A percentile compares a stretch with the other conserved stretches of the same genome.
Evolutionary conservation across 1,284 basidiomycete species (phyloP).

Genomic region (Dichomitus squalens): DNA sequence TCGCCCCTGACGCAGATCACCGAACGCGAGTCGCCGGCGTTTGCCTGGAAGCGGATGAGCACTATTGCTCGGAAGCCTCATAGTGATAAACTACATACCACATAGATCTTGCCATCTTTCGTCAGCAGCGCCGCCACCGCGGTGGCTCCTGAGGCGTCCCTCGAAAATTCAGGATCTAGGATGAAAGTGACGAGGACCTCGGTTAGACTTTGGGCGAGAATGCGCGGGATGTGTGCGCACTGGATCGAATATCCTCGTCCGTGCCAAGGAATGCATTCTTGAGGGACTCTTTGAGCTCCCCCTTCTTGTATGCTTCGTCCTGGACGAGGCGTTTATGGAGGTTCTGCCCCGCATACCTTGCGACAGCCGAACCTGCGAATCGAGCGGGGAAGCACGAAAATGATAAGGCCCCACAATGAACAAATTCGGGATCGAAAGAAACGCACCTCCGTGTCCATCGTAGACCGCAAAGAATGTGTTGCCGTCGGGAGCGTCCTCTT

Average conservation of each 20-base stretch:
- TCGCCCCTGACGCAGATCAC: slow-evolving; percentile 88
- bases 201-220: slow-evolving; percentile 15
- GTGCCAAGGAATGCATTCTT: slow-evolving; percentile 92
- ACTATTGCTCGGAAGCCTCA: not conserved
- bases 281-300: slow-evolving; percentile 77
- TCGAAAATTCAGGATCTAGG: slow-evolving; percentile 81
- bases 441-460: slow-evolving; percentile 94
- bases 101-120: slow-evolving; percentile 76
- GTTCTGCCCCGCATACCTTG: slow-evolving; percentile 89
- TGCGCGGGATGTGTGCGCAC: slow-evolving; percentile 46
- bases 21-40: slow-evolving; percentile 95
- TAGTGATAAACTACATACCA: slow-evolving; percentile 50
- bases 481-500: slow-evolving; percentile 48
- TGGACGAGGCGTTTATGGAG: slow-evolving; percentile 81
- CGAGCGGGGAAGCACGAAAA: not conserved
- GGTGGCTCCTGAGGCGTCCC: slow-evolving; percentile 96
- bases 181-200: slow-evolving; percentile 8
- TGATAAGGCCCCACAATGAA: slow-evolving; percentile 4
- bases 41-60: slow-evolving; percentile 65
- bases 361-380: slow-evolving; percentile 78
- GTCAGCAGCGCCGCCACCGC: slow-evolving; percentile 91
- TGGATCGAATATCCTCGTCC: slow-evolving; percentile 90
- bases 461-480: slow-evolving; percentile 96
- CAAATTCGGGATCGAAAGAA: slow-evolving; percentile 9
- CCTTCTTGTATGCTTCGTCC: slow-evolving; percentile 74